Percentiles rank a stretch among this genome's conserved stretches.
Evolutionary conservation across 495 filamentous ascomycete genomes (phyloP).

Genomic region (Emericellopsis terricola): DNA sequence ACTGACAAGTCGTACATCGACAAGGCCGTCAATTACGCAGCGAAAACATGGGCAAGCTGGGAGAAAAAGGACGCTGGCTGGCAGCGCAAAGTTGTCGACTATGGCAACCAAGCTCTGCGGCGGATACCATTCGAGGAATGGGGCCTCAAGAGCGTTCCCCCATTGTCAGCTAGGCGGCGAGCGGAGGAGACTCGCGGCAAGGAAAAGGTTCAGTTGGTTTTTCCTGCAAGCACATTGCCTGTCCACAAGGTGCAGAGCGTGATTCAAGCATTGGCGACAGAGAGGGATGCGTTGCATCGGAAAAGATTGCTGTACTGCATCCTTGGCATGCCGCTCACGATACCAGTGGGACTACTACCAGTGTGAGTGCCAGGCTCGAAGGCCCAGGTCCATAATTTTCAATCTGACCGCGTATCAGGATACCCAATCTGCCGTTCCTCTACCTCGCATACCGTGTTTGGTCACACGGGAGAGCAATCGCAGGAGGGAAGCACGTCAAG

Average conservation of each 20-base stretch:
- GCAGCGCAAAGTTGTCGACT: constrained; percentile 70
- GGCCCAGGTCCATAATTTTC: no score
- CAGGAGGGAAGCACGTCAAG: constrained; percentile 69
- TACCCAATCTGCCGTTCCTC: constrained; percentile 96
- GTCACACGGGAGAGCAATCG: constrained; percentile 54
- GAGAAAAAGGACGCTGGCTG: constrained; percentile 69
- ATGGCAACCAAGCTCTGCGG: constrained; percentile 71
- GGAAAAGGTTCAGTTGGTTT: constrained; percentile 57
- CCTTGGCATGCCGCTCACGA: constrained; percentile 64
- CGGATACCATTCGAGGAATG: constrained; percentile 94
- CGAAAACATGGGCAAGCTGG: constrained; percentile 66
- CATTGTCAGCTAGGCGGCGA: constrained; percentile 48
- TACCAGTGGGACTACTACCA: constrained; percentile 66
- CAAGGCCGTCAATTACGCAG: constrained; percentile 44
- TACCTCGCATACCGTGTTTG: constrained; percentile 71
- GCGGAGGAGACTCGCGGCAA: constrained; percentile 43
- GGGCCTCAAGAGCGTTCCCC: constrained; percentile 85
- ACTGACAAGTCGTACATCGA: constrained; percentile 39
- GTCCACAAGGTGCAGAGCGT: constrained; percentile 38
- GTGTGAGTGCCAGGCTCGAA: constrained; percentile 50
- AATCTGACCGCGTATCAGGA: no score
- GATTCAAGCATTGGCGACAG: constrained; percentile 50
- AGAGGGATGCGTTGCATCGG: constrained; percentile 60
- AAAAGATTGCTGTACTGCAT: constrained; percentile 64
- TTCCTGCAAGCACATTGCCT: constrained; percentile 50